Base-by-base conservation (phyloP, 495 filamentous ascomycete species). In the Hypomontagnella monticulosa region DNA sequence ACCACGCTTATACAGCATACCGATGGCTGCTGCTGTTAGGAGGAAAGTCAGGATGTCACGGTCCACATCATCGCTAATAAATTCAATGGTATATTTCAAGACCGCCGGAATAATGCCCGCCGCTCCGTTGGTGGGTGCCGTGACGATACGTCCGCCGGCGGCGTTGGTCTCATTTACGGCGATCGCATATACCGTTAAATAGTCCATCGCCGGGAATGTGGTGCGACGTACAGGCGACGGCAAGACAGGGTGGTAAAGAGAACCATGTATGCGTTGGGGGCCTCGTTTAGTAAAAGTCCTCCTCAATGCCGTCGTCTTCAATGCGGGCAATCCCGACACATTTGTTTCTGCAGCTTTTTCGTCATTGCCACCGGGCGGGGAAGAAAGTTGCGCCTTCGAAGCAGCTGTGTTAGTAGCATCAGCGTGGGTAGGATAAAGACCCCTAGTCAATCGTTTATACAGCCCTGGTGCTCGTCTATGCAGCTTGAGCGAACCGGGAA, bases 131-230 rank as follows among this genome's bases (percentile, higher is more conserved):
- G 74, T 76, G 1, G 74, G 74, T n/a, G 74, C 74, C 9, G 74
- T 76, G 19, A 76, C 74, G 61, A 76, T 75, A 19, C 74, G 74
- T 11, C 74, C 74, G 8, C 74, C 74, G 4, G 68, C 74, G 9
- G 74, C 74, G 15, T 76, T 76, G 4, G 74, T 76, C 50, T 76
- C 74, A 38, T 76, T 76, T 11, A 76, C 74, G 8, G 74, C 74
- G 9, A 76, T 76, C 11, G 74, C 74, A 38, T 76, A 76, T 1
- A 76, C 72, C 7, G 70, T 73, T 5, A 76, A 42, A 33, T 76
- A 74, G 16, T 76, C 74, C 72, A 76, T 75, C 4, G 72, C 72
- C 7, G 74, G 70, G 30, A 76, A 71, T 4, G 74, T 64, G n/a
- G 74, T 76, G 20, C 74, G 72, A n/a, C 72, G 66, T 5, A 50